Evolutionary conservation across 805 yeast species (phyloP), one percentile per base, ranked within the genome.

Genomic region (Saccharomycopsis oosterbeekiorum): DNA sequence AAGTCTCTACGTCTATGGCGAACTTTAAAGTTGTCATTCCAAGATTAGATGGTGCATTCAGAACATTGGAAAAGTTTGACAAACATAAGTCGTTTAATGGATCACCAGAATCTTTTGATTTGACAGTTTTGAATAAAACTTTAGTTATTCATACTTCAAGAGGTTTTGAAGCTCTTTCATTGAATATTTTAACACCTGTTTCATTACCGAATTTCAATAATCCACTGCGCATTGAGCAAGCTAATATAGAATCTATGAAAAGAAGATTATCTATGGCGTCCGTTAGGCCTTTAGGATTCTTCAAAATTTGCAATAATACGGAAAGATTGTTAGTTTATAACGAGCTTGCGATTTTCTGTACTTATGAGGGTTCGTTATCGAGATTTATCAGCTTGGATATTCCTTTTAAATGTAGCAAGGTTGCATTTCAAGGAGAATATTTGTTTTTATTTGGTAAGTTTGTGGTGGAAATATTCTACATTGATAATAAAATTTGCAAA

Each of bases 301-400:
- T 80, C 68, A 82, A 82, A 67, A 74, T 86, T n/a, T 71, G 76
- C 9, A 81, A 82, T 56, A 75, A 80, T 59, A 73, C 76, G 14
- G 81, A 81, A 58, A 80, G 84, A 59, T 71, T 88, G 14, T 70
- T 88, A 55, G 86, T 88, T 42, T 89, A 88, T 73, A 87, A 81
- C 60, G 84, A 84, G 59, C 84, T 86, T 67, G 90, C 89, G 3
- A 74, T 89, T 1, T 84, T 84, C 62, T 79, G 85, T 62, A 84
- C 86, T 68, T 78, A 80, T 56, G 75, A 78, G 50, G 88, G 88
- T 2, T 78, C 78, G 64, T 74, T 84, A 43, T 77, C 81, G 66
- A 73, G 71, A 51, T 66, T 68, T 10, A 77, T 74, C 64, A 72
- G 77, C 5, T 65, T 78, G 56, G 78, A 77, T 6, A 70, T 78